Base-by-base conservation (phyloP, 192 early-diverging fungal species). In the Diversispora epigaea region DNA sequence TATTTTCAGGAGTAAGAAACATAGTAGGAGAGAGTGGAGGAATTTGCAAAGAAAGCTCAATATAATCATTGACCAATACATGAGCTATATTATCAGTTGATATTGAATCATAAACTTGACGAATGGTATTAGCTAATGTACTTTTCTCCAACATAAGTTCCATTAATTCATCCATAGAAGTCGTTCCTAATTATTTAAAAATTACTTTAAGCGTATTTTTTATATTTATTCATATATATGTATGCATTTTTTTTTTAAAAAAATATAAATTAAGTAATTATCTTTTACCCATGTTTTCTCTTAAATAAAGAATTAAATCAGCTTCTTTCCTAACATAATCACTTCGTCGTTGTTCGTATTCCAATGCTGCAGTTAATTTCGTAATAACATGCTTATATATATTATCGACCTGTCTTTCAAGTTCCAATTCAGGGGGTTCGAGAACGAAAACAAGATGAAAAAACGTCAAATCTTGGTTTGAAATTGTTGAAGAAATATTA, bases 391-490 rank as follows among this genome's bases (percentile, higher is more conserved):
- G 84, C 25, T 86, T 80, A 81, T 94, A 94, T 54, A 94, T 79
- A 17, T 76, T 80, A 65, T 95, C 85, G 0, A 92, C 87, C 50
- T 92, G 86, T 66, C 67, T 68, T 76, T 79, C 85, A 43, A 91
- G 76, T 63, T 88, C 82, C 4, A 85, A 70, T 55, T 84, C 81
- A 5, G 81, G 77, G 22, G 87, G 85, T 25, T 80, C 77, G n/a
- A 91, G 70, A 3, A 91, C 91, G 77, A 93, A 91, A 8, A 94
- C 92, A 11, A 94, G 80, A 81, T 94, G 91, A 79, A 94, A 94
- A 77, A 88, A 87, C 6, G 90, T 88, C 78, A 93, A 90, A 79
- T 74, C 73, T 32, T 47, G 50, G 0, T 63, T 69, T 9, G 76
- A 62, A 43, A 22, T 22, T 43, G 22, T 49, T 6, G 76, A 60